Conservation (phyloP, 208 protist genomes). For the Acanthamoeba triangularis region DNA sequence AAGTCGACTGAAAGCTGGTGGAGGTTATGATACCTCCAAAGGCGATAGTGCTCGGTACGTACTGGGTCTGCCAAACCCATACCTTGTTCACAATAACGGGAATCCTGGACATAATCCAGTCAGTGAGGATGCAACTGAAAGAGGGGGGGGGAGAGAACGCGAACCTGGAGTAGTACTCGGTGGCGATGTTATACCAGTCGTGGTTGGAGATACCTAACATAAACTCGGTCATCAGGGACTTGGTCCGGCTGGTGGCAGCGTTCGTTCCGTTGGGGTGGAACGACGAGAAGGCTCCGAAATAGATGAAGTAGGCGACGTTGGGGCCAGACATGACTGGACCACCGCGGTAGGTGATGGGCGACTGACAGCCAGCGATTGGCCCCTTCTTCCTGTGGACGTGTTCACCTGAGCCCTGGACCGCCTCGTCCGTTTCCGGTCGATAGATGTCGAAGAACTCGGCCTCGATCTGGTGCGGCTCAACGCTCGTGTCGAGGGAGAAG, state of each 20-base stretch:
- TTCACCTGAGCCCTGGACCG: background rate
- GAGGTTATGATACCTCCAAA: no score
- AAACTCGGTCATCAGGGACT: background rate
- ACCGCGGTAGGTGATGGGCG: constrained; percentile 3
- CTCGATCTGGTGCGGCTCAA: background rate
- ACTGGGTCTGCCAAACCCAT: constrained; percentile 22
- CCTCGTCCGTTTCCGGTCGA: background rate
- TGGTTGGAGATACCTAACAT: background rate
- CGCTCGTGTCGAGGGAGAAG: background rate
- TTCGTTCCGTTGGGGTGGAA: background rate
- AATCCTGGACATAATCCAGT: no score
- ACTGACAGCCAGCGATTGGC: background rate
- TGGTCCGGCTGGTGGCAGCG: background rate
- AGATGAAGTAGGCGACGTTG: constrained; percentile 38
- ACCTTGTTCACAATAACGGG: background rate
- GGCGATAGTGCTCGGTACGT: constrained; percentile 5
- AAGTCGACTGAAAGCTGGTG: no score
- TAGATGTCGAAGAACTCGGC: constrained; percentile 10
- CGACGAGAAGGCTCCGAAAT: background rate
- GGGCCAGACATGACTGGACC: background rate
- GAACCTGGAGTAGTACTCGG: constrained; percentile 47
- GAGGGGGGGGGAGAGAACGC: background rate
- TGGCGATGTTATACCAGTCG: constrained; percentile 24
- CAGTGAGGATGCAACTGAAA: background rate
- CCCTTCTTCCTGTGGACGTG: background rate